These are phyloP conservation scores for Deuterostichococcus epilithicus DNA, from an alignment of 139 green algal genomes.

Conservation along the genomic window DNA sequence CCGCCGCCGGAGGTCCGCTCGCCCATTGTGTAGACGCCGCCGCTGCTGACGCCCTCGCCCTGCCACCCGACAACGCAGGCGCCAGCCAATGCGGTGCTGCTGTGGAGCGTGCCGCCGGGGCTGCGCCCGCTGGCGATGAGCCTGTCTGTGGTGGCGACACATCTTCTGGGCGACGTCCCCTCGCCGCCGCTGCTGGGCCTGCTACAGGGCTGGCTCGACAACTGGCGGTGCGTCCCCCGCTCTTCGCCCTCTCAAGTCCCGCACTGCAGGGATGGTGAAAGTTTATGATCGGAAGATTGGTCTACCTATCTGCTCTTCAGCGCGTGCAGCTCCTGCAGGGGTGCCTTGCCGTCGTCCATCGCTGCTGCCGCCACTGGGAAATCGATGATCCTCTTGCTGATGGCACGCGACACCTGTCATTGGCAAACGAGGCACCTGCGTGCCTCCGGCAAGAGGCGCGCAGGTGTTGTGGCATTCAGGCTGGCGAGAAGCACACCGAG, in stretches of 20 bases:
- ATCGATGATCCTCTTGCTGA: too few relatives aligned
- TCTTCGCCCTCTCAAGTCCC: neutral
- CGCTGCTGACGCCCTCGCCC: too few relatives aligned
- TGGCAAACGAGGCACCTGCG: too few relatives aligned
- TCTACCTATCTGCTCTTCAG: neutral
- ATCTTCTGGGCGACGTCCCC: slow-evolving; percentile 93
- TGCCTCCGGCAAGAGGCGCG: too few relatives aligned
- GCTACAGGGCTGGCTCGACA: slow-evolving; percentile 54
- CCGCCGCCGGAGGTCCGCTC: too few relatives aligned
- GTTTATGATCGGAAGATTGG: neutral
- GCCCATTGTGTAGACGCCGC: too few relatives aligned
- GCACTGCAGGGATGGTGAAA: neutral
- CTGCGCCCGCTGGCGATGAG: slow-evolving; percentile 76
- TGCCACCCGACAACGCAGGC: slow-evolving; percentile 54
- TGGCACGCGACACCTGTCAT: too few relatives aligned
- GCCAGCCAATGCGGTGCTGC: slow-evolving; percentile 69
- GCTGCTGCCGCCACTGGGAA: too few relatives aligned
- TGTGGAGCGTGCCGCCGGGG: slow-evolving; percentile 82
- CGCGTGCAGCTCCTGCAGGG: neutral
- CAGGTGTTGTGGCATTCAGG: too few relatives aligned
- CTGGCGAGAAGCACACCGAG: neutral
- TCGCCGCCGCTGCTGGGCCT: slow-evolving; percentile 78
- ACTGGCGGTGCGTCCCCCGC: slow-evolving; percentile 27
- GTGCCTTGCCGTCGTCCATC: too few relatives aligned
- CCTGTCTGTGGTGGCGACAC: slow-evolving; percentile 79